These are phyloP conservation scores for Ajuga reptans DNA, from an alignment of 305 asterid genomes.

Conservation along the genomic window DNA sequence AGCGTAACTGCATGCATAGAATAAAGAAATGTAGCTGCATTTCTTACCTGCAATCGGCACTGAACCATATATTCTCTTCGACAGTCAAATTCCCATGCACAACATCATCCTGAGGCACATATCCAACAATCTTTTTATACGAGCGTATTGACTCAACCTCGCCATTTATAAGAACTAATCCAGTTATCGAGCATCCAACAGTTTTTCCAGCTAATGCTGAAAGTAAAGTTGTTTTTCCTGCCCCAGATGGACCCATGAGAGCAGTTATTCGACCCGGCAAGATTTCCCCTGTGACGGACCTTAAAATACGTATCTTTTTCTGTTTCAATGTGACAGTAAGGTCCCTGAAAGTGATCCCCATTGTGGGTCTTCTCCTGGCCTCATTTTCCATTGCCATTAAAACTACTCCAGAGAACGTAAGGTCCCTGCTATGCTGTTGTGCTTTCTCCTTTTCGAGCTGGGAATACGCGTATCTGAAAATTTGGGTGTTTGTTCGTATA, in stretches of 20 bases:
- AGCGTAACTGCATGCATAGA: neutral
- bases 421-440: constrained; percentile 47
- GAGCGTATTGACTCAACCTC: constrained; percentile 53
- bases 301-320: constrained; percentile 55
- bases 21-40: neutral
- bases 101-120: constrained; percentile 88
- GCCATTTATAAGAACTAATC: constrained; percentile 59
- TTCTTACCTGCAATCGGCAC: constrained; percentile 81
- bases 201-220: constrained; percentile 91
- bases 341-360: constrained; percentile 60
- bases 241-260: constrained; percentile 96
- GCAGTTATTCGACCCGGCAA: constrained; percentile 79
- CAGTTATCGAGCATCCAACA: constrained; percentile 59
- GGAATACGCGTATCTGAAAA: constrained; percentile 79
- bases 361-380: constrained; percentile 39
- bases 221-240: constrained; percentile 85
- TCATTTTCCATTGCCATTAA: constrained; percentile 48
- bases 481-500: constrained; percentile 59
- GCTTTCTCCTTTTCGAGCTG: constrained; percentile 84
- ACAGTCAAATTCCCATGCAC: constrained; percentile 90
- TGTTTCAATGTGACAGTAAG: constrained; percentile 67
- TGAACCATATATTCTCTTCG: constrained; percentile 92
- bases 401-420: constrained; percentile 50
- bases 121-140: constrained; percentile 73
- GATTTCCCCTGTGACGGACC: constrained; percentile 63